Percentiles rank a stretch among this genome's conserved stretches.
These are phyloP conservation scores for Claviceps sp. DNA, from an alignment of 2,329 filamentous ascomycete genomes.

Conservation along the genomic window DNA sequence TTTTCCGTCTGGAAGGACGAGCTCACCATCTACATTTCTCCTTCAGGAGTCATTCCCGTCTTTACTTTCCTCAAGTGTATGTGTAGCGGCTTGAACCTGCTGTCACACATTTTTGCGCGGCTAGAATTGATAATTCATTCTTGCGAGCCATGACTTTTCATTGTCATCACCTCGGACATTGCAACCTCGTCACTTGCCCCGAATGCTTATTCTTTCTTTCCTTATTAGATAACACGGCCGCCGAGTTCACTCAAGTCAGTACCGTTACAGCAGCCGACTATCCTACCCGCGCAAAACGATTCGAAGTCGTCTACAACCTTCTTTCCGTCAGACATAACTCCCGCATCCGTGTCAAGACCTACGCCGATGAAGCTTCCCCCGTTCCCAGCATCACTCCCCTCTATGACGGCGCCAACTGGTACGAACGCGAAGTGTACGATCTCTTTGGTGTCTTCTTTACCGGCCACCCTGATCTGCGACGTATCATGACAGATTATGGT, in stretches of 20 bases:
- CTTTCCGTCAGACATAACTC: conserved; percentile 93
- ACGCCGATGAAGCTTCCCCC: conserved; percentile 88
- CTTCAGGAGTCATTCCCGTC: conserved; percentile 76
- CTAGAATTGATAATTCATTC: not conserved
- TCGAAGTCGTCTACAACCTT: conserved; percentile 96
- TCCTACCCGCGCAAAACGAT: conserved; percentile 87
- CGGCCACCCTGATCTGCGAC: conserved; percentile 84
- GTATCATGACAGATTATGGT: conserved; percentile 99
- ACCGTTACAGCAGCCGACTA: conserved; percentile 93
- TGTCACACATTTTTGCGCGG: not conserved
- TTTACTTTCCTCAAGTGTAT: conserved; percentile 82
- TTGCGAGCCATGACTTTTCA: not conserved
- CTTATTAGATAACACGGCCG: conserved; percentile 67
- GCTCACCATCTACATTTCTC: conserved; percentile 84
- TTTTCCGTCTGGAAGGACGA: conserved; percentile 99
- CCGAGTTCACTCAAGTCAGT: conserved; percentile 88
- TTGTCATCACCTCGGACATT: not conserved
- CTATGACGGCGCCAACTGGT: conserved; percentile 96
- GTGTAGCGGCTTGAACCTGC: conserved; percentile 10
- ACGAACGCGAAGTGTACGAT: conserved; percentile 95
- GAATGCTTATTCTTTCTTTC: not conserved
- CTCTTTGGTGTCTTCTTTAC: conserved; percentile 95
- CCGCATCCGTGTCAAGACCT: conserved; percentile 95
- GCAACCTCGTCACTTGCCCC: not conserved
- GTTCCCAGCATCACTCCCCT: conserved; percentile 78